These are phyloP conservation scores for Polyplosphaeria fusca DNA, from an alignment of 495 filamentous ascomycete species.

Conservation along the genomic window DNA sequence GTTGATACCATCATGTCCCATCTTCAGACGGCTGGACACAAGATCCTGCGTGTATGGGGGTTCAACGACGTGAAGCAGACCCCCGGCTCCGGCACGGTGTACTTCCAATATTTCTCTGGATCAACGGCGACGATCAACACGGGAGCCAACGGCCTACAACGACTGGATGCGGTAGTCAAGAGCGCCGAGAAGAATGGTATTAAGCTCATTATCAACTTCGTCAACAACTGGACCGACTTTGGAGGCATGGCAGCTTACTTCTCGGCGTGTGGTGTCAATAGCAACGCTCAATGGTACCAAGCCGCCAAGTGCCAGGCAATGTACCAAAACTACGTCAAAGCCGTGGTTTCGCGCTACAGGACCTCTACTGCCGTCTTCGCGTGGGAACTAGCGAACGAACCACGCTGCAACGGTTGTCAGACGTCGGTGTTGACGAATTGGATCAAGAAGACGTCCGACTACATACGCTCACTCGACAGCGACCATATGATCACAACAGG, in stretches of 20 bases:
- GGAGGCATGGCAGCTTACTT: conserved; percentile 66
- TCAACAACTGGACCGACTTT: conserved; percentile 62
- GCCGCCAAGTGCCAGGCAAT: conserved; percentile 52
- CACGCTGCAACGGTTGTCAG: conserved; percentile 61
- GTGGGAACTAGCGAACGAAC: conserved; percentile 73
- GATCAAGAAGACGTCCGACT: conserved; percentile 56
- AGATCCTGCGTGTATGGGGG: conserved; percentile 69
- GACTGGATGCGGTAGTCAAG: conserved; percentile 38
- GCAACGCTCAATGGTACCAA: conserved; percentile 55
- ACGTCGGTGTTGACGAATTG: conserved; percentile 59
- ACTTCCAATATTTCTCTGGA: conserved; percentile 57
- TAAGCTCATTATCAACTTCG: conserved; percentile 48
- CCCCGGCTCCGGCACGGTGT: conserved; percentile 52
- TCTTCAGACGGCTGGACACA: conserved; percentile 54
- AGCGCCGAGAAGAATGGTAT: conserved; percentile 34
- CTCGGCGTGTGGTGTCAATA: conserved; percentile 57
- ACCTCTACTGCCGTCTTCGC: conserved; percentile 59
- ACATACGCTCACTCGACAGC: conserved; percentile 62
- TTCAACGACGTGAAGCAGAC: conserved; percentile 61
- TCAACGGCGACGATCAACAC: conserved; percentile 61
- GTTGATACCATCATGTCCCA: conserved; percentile 43
- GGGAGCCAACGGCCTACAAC: conserved; percentile 61
- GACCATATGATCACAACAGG: conserved; percentile 68
- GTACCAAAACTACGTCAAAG: conserved; percentile 62
- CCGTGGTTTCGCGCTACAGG: conserved; percentile 60